Conservation (phyloP, 1,139 yeast species). For the Suhomyces atakaporum region DNA sequence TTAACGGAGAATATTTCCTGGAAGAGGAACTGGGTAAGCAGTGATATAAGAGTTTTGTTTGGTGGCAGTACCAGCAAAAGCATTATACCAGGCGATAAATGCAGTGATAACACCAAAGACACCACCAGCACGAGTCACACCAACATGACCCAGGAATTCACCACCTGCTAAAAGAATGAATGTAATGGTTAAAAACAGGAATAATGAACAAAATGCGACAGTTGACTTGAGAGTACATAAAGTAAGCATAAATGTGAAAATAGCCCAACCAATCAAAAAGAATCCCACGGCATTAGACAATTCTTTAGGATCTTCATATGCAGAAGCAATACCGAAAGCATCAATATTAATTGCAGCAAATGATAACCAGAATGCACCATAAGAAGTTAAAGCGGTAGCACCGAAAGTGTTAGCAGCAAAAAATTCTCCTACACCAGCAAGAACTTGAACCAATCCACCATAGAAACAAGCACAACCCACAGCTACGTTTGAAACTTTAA, state of each 20-base stretch:
- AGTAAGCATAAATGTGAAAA: conserved; percentile 60
- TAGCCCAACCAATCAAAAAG: conserved; percentile 65
- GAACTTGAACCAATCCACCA: conserved; percentile 65
- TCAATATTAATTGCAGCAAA: conserved; percentile 60
- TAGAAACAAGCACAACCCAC: conserved; percentile 54
- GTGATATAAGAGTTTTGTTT: conserved; percentile 39
- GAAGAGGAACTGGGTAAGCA: conserved; percentile 35
- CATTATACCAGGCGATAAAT: conserved; percentile 61
- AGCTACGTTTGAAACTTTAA: conserved; percentile 47
- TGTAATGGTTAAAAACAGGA: conserved; percentile 55
- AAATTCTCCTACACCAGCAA: conserved; percentile 69
- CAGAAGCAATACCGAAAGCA: conserved; percentile 54
- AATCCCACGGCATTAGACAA: conserved; percentile 58
- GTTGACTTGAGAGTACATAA: conserved; percentile 66
- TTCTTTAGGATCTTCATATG: conserved; percentile 49
- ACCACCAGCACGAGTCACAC: conserved; percentile 67
- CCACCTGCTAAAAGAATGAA: conserved; percentile 60
- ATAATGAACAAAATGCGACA: conserved; percentile 56
- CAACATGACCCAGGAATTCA: conserved; percentile 48
- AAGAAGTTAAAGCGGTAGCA: conserved; percentile 63
- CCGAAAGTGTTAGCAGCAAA: conserved; percentile 67
- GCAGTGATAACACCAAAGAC: conserved; percentile 64
- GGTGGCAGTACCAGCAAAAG: conserved; percentile 44
- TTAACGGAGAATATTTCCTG: conserved; percentile 9
- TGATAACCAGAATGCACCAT: conserved; percentile 76